These are phyloP conservation scores for Xylariaceae sp. DNA, from an alignment of 2,329 filamentous ascomycete genomes.

Conservation along the genomic window DNA sequence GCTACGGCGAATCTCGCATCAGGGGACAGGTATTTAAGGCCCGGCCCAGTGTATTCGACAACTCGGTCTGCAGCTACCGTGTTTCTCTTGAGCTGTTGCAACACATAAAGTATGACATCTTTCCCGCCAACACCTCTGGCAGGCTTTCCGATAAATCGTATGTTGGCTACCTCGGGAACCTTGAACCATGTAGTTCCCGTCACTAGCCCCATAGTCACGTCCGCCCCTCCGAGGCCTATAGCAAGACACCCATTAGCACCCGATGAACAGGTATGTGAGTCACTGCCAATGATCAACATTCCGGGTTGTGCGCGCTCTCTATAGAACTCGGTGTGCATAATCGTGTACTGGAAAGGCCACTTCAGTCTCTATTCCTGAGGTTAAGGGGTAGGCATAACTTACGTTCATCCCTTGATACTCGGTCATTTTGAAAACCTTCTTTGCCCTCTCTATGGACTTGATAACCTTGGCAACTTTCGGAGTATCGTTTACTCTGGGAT, in stretches of 20 bases:
- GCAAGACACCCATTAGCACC: conserved; percentile 45
- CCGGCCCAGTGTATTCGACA: conserved; percentile 49
- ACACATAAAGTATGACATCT: conserved; percentile 49
- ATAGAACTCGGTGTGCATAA: conserved; percentile 51
- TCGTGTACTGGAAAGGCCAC: conserved; percentile 35
- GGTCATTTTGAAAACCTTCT: conserved; percentile 46
- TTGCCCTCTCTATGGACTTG: conserved; percentile 43
- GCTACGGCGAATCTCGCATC: conserved; percentile 51
- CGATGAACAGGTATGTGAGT: conserved; percentile 51
- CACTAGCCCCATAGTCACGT: conserved; percentile 48
- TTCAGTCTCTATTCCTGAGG: background rate
- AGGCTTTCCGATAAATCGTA: conserved; percentile 43
- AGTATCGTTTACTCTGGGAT: conserved; percentile 44
- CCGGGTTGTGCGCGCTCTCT: conserved; percentile 48
- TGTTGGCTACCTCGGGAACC: conserved; percentile 46
- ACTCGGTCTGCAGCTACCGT: conserved; percentile 48
- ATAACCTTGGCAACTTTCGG: conserved; percentile 37
- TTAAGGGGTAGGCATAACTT: background rate
- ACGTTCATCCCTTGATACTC: conserved; percentile 34
- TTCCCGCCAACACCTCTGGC: conserved; percentile 46
- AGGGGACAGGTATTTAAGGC: conserved; percentile 41
- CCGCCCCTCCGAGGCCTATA: conserved; percentile 49
- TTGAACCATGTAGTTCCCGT: conserved; percentile 52
- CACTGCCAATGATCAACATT: conserved; percentile 45
- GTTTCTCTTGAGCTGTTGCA: conserved; percentile 48